Conservation (phyloP, 2,329 filamentous ascomycete genomes). For the Arthroderma sp. region DNA sequence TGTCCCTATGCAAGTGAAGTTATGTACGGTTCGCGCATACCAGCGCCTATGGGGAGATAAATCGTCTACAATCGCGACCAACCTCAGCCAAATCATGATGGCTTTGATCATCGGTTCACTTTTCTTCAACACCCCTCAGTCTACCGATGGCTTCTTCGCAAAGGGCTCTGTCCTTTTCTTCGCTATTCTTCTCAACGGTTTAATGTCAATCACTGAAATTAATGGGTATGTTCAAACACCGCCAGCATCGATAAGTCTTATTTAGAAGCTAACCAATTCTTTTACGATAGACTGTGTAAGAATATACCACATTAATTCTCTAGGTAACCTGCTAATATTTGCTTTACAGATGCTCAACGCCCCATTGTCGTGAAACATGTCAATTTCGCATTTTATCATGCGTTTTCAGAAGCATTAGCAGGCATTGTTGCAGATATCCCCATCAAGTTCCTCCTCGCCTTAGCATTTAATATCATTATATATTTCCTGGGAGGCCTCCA, state of each 20-base stretch:
- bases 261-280: not conserved
- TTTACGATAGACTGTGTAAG: conserved; percentile 17
- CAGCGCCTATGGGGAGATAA: conserved; percentile 64
- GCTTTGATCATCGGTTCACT: conserved; percentile 60
- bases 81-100: conserved; percentile 58
- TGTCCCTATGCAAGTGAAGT: conserved; percentile 66
- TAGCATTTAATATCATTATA: conserved; percentile 66
- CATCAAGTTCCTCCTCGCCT: conserved; percentile 61
- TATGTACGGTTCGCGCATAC: conserved; percentile 76
- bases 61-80: conserved; percentile 55
- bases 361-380: conserved; percentile 86
- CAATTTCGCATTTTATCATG: conserved; percentile 81
- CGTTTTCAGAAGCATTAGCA: conserved; percentile 71
- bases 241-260: not conserved
- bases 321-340: not conserved
- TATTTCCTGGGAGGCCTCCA: conserved; percentile 76
- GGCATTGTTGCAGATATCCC: conserved; percentile 81
- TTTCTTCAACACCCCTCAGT: conserved; percentile 44
- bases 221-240: conserved; percentile 29
- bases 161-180: conserved; percentile 76
- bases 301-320: not conserved
- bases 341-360: conserved; percentile 64
- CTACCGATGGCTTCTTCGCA: conserved; percentile 62
- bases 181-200: conserved; percentile 55
- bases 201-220: conserved; percentile 60